A percentile compares a stretch with the other conserved stretches of the same genome.
phyloP scores from a whole-genome alignment of 1,284 basidiomycete genomes.

The Leccinum subspadiceum region DNA sequence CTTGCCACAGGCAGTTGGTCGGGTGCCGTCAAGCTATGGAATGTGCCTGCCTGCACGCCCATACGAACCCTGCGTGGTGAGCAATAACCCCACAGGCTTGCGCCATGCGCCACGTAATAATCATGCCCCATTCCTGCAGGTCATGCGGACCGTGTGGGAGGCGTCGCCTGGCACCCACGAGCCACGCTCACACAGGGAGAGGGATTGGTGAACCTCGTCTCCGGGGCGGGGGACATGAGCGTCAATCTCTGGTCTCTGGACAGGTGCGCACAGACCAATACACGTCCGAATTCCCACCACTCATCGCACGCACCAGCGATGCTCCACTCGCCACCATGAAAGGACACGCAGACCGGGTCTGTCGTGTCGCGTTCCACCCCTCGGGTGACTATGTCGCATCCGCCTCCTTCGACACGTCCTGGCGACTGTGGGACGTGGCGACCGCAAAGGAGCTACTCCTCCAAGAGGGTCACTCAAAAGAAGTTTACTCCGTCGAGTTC shows the following conservation, averaged over 20 bases:
- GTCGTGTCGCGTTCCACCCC: conserved; percentile 94
- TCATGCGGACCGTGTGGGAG: conserved; percentile 90
- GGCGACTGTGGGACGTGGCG: conserved; percentile 94
- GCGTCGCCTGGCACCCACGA: conserved; percentile 96
- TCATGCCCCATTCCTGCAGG: conserved; percentile 41
- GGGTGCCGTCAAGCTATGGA: conserved; percentile 93
- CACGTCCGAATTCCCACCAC: conserved; percentile 36
- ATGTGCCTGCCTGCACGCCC: conserved; percentile 84
- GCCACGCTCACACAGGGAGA: conserved; percentile 80
- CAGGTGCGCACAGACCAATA: conserved; percentile 47
- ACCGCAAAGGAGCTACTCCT: conserved; percentile 80
- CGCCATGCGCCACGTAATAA: conserved; percentile 12
- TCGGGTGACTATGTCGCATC: conserved; percentile 91
- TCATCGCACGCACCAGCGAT: conserved; percentile 44
- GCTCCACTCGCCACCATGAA: conserved; percentile 75
- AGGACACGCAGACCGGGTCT: conserved; percentile 90
- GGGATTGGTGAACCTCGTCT: conserved; percentile 80
- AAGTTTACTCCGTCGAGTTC: conserved; percentile 94
- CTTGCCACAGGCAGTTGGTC: conserved; percentile 96
- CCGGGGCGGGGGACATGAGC: conserved; percentile 85
- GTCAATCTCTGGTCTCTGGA: conserved; percentile 90
- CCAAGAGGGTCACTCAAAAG: conserved; percentile 97
- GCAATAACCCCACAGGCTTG: conserved; percentile 12
- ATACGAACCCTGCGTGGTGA: conserved; percentile 70
- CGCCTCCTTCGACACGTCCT: conserved; percentile 97